These are phyloP conservation scores for Acer campestre DNA, from an alignment of 345 rosid genomes.

Conservation along the genomic window DNA sequence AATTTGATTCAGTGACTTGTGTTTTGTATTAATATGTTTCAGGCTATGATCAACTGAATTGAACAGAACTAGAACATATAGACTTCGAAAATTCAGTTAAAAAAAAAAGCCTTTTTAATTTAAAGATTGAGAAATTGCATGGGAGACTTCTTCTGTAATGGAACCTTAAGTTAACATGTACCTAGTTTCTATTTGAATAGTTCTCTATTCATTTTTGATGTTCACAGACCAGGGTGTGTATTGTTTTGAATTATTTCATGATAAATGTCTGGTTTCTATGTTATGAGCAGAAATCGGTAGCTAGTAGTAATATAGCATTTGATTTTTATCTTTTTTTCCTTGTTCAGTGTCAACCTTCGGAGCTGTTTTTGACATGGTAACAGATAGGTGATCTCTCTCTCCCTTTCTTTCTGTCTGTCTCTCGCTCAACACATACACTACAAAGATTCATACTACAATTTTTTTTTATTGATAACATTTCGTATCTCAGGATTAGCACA, in stretches of 20 bases:
- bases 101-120: background rate
- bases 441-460: background rate
- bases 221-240: background rate
- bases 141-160: background rate
- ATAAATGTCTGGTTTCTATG: background rate
- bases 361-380: conserved; percentile 96
- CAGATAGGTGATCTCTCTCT: conserved; percentile 68
- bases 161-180: background rate
- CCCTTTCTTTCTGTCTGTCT: conserved; percentile 10
- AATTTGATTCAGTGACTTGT: background rate
- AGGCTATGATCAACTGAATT: conserved; percentile 6
- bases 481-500: conserved; percentile 80
- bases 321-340: conserved; percentile 26
- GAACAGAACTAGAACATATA: background rate
- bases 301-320: conserved; percentile 9
- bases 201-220: background rate
- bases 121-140: background rate
- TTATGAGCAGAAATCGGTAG: background rate
- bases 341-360: conserved; percentile 89
- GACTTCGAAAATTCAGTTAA: background rate
- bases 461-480: conserved; percentile 16
- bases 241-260: background rate
- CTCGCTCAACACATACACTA: background rate
- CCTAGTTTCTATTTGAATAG: background rate
- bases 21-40: background rate